A percentile compares a stretch with the other conserved stretches of the same genome.
These are phyloP conservation scores for Pisolithus sp. DNA, from an alignment of 768 basidiomycete species.

Conservation along the genomic window DNA sequence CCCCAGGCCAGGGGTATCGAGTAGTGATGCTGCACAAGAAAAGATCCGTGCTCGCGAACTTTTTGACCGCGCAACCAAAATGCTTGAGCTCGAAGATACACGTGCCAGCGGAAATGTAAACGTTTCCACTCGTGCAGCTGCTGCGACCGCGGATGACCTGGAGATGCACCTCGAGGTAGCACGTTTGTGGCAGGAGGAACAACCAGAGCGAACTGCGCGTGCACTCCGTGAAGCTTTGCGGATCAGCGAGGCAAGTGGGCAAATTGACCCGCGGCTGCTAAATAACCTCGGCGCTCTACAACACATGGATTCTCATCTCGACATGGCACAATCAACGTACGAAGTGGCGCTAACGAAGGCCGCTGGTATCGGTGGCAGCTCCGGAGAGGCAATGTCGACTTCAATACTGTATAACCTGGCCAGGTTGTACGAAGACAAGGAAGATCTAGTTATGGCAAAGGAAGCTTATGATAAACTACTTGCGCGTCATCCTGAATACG, in stretches of 20 bases:
- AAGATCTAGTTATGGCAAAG: conserved; percentile 64
- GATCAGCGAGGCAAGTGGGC: conserved; percentile 47
- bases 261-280: conserved; percentile 59
- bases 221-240: conserved; percentile 70
- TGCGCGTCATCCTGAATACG: conserved; percentile 89
- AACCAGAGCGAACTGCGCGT: conserved; percentile 61
- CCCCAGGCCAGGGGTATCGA: conserved; percentile 73
- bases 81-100: conserved; percentile 57
- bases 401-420: conserved; percentile 90
- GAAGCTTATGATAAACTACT: conserved; percentile 86
- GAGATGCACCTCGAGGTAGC: conserved; percentile 92
- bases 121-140: conserved; percentile 32
- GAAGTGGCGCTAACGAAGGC: conserved; percentile 67
- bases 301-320: conserved; percentile 58
- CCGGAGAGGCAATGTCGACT: conserved; percentile 67
- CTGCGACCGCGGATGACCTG: conserved; percentile 65
- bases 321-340: conserved; percentile 58
- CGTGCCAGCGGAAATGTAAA: conserved; percentile 37
- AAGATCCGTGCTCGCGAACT: conserved; percentile 70
- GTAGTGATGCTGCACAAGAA: conserved; percentile 66
- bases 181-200: conserved; percentile 80
- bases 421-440: conserved; percentile 81
- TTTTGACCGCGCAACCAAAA: conserved; percentile 67
- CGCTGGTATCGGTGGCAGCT: conserved; percentile 36
- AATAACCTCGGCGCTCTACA: conserved; percentile 78